Evolutionary conservation across 352 stramenopile species (phyloP).

Genomic region (Phytophthora fragariae): DNA sequence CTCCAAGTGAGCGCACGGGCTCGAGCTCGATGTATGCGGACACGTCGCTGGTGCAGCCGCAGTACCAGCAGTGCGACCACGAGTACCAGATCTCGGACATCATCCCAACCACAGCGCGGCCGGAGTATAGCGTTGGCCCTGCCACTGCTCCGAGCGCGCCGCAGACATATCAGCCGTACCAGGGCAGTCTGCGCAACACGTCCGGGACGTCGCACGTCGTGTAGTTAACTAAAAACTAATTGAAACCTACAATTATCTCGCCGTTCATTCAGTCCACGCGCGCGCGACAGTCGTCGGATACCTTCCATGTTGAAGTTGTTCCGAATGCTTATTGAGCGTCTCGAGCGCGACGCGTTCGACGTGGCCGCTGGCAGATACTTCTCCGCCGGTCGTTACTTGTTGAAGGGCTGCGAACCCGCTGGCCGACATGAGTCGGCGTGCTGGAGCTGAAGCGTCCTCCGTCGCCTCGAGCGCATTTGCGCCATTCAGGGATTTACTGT

Average conservation of each 20-base stretch:
- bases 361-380: slow-evolving; percentile 6
- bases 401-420: slow-evolving; percentile 18
- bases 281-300: neutral
- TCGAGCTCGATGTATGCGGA: slow-evolving; percentile 15
- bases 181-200: neutral
- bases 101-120: slow-evolving; percentile 24
- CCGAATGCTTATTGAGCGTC: slow-evolving; percentile 9
- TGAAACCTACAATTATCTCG: no score
- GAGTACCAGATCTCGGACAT: slow-evolving; percentile 44
- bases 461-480: neutral
- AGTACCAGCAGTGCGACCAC: slow-evolving; percentile 41
- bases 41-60: slow-evolving; percentile 32
- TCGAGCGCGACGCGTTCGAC: slow-evolving; percentile 17
- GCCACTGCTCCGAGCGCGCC: slow-evolving; percentile 16
- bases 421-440: neutral
- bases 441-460: slow-evolving; percentile 1
- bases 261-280: neutral
- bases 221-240: slow-evolving; percentile 12
- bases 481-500: slow-evolving; percentile 24
- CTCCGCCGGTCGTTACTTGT: slow-evolving; percentile 9
- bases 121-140: slow-evolving; percentile 9
- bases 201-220: slow-evolving; percentile 21
- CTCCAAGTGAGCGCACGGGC: slow-evolving; percentile 1
- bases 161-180: neutral
- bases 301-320: slow-evolving; percentile 16